Conservation (phyloP, 495 filamentous ascomycete genomes). For the Lophiotrema nucula region DNA sequence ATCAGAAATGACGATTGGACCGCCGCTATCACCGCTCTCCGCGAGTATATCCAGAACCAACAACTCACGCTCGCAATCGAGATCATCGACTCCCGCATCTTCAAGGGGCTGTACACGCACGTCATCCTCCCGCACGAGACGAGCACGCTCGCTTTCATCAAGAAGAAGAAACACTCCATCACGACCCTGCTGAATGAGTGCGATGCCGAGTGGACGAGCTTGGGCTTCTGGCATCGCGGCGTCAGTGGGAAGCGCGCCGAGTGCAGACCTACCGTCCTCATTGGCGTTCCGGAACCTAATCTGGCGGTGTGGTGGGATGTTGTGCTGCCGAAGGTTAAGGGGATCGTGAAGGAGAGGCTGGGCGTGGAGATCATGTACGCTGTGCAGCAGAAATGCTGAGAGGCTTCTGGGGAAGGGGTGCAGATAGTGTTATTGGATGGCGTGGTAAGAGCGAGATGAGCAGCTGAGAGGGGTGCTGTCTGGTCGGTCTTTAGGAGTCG, state of each 20-base stretch:
- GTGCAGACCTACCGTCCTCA: neutral
- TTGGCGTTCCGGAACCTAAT: neutral
- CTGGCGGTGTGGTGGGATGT: conserved; percentile 1
- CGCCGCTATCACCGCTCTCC: neutral
- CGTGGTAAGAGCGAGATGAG: no score
- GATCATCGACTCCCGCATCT: conserved; percentile 3
- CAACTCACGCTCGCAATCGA: conserved; percentile 2
- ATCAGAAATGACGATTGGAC: neutral
- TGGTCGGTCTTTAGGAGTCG: no score
- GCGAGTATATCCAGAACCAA: neutral
- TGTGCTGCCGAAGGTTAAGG: neutral
- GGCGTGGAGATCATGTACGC: neutral
- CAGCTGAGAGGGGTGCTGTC: no score
- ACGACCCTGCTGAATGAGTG: neutral
- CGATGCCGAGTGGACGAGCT: neutral
- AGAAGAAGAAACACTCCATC: neutral
- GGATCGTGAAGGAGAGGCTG: neutral
- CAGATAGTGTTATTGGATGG: no score
- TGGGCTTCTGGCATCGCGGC: neutral
- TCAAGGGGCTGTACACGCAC: conserved; percentile 1
- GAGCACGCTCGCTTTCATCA: neutral
- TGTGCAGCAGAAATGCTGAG: no score
- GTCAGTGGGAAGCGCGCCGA: neutral
- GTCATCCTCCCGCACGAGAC: neutral
- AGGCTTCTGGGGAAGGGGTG: no score